A percentile compares a stretch with the other conserved stretches of the same genome.
Conservation (phyloP, 495 filamentous ascomycete genomes). For the Poronia punctata region DNA sequence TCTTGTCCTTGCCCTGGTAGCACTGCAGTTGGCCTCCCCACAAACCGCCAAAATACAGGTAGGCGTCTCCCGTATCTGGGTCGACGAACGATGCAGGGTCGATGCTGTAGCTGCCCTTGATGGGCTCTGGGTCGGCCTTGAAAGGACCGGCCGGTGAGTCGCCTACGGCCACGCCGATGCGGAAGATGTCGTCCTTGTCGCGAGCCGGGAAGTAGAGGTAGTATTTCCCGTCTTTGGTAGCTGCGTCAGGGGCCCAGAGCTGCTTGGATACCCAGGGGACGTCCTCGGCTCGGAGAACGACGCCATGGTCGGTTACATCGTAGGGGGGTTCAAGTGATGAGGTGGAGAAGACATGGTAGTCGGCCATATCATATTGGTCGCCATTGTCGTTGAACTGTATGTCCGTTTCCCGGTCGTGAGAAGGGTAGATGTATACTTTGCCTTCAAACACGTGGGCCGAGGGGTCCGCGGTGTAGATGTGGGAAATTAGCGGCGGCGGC, state of each 20-base stretch:
- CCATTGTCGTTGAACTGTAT: slow-evolving; percentile 68
- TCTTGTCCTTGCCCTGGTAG: slow-evolving; percentile 25
- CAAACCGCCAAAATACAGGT: slow-evolving; percentile 59
- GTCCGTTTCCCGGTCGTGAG: slow-evolving; percentile 56
- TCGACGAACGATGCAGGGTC: slow-evolving; percentile 61
- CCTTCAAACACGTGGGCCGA: slow-evolving; percentile 58
- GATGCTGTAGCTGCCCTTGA: slow-evolving; percentile 54
- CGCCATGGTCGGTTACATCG: slow-evolving; percentile 51
- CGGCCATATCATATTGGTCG: slow-evolving; percentile 75
- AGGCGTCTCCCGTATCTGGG: slow-evolving; percentile 48
- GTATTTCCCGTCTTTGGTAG: slow-evolving; percentile 52
- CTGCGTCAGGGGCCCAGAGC: slow-evolving; percentile 60
- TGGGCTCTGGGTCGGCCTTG: slow-evolving; percentile 48
- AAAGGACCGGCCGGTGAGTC: slow-evolving; percentile 53
- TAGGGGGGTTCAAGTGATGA: slow-evolving; percentile 36
- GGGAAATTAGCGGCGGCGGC: slow-evolving; percentile 51
- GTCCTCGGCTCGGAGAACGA: slow-evolving; percentile 45
- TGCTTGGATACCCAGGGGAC: slow-evolving; percentile 60
- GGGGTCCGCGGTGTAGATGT: slow-evolving; percentile 66
- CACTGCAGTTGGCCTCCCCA: slow-evolving; percentile 68
- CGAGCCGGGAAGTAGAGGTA: slow-evolving; percentile 60
- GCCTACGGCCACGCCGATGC: slow-evolving; percentile 55
- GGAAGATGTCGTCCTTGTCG: slow-evolving; percentile 52
- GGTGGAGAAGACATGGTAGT: slow-evolving; percentile 59
- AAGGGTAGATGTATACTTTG: slow-evolving; percentile 59